These are phyloP conservation scores for Rhizopogon roseolus DNA, from an alignment of 768 basidiomycete species.

Conservation along the genomic window DNA sequence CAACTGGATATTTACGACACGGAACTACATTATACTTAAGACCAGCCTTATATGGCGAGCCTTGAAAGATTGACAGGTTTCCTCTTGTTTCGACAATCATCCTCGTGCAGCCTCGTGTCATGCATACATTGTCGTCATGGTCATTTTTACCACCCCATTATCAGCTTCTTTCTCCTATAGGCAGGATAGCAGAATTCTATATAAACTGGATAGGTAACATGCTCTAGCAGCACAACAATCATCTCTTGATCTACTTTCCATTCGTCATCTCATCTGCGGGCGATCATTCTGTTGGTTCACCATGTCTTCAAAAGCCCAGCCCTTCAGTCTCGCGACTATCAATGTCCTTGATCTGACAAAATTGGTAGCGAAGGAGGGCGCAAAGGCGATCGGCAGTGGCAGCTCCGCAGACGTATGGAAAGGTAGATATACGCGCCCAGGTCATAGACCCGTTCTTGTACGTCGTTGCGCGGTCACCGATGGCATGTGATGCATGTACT, in stretches of 20 bases:
- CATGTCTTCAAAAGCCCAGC: neutral
- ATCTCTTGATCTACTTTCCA: neutral
- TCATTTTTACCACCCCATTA: neutral
- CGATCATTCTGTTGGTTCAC: neutral
- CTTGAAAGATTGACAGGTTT: neutral
- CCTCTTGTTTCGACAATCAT: no score
- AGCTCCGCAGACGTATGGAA: neutral
- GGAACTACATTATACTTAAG: neutral
- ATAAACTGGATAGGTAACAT: neutral
- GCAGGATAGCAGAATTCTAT: neutral
- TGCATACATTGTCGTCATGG: neutral
- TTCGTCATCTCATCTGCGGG: neutral
- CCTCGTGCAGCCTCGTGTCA: neutral
- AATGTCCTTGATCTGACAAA: neutral
- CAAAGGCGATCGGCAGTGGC: neutral
- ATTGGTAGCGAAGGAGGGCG: neutral
- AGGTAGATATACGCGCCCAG: neutral
- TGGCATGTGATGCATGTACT: neutral
- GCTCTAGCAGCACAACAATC: neutral
- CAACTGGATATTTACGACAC: neutral
- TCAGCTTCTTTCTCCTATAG: no score
- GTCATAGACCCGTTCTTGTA: neutral
- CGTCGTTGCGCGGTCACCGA: neutral
- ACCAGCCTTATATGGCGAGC: neutral
- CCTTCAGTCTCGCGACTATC: neutral